A percentile compares a stretch with the other conserved stretches of the same genome.
Evolutionary conservation across 768 basidiomycete genomes (phyloP).

Genomic region (Boletus reticuloceps): DNA sequence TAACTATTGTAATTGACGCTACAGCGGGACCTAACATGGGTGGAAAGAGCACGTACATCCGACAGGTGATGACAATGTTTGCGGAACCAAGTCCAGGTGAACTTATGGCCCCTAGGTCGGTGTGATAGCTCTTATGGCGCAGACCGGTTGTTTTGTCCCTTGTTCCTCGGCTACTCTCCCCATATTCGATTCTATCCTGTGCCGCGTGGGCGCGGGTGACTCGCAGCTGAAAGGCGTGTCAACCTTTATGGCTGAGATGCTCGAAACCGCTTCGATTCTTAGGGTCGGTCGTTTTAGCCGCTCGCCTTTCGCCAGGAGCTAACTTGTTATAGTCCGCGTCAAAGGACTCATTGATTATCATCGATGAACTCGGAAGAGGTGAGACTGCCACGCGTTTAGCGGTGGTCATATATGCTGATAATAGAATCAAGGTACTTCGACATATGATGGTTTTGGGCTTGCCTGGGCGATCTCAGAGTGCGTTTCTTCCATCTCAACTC

Average conservation of each 20-base stretch:
- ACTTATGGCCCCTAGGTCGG: conserved; percentile 57
- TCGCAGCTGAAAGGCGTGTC: conserved; percentile 97
- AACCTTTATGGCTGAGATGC: conserved; percentile 99
- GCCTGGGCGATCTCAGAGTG: conserved; percentile 99
- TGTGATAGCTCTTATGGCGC: conserved; percentile 95
- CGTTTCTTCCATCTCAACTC: conserved; percentile 16
- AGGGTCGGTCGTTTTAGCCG: conserved; percentile 47
- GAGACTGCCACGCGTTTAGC: conserved; percentile 1
- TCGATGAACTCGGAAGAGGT: conserved; percentile 95
- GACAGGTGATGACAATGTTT: conserved; percentile 52
- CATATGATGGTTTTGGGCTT: conserved; percentile 95
- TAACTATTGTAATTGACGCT: conserved; percentile 4
- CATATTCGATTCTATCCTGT: conserved; percentile 93
- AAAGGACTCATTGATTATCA: conserved; percentile 91
- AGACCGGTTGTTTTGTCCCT: conserved; percentile 93
- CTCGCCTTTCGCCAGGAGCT: not conserved
- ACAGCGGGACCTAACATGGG: conserved; percentile 98
- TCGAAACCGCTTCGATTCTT: conserved; percentile 95
- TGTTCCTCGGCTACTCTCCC: conserved; percentile 84
- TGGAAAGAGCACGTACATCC: conserved; percentile 96
- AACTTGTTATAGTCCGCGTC: conserved; percentile 68
- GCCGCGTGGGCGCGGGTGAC: conserved; percentile 96
- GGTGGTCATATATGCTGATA: not conserved
- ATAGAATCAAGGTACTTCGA: conserved; percentile 71
- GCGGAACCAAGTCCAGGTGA: not conserved